Evolutionary conservation across 2,329 filamentous ascomycete genomes (phyloP).

Genomic region (Botrytis hyacinthi): DNA sequence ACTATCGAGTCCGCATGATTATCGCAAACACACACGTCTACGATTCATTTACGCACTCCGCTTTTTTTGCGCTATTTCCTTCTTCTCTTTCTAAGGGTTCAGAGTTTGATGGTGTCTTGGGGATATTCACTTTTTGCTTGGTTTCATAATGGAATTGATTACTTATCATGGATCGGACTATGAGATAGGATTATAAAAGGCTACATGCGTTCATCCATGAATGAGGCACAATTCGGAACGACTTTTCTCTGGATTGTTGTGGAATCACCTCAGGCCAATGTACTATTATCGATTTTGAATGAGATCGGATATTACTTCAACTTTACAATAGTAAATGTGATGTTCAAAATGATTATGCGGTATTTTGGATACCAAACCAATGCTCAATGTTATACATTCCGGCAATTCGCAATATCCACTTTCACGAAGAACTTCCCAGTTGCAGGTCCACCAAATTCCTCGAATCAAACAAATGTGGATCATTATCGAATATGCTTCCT

Average conservation of each 20-base stretch:
- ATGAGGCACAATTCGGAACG: background rate
- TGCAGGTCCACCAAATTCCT: background rate
- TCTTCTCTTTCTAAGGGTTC: slow-evolving; percentile 16
- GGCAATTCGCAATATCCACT: background rate
- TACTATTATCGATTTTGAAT: slow-evolving; percentile 18
- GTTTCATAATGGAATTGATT: slow-evolving; percentile 19
- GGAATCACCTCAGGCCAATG: slow-evolving; percentile 7
- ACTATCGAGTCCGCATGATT: slow-evolving; percentile 40
- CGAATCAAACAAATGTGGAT: background rate
- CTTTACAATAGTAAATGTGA: slow-evolving; percentile 9
- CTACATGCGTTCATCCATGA: background rate
- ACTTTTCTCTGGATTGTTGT: slow-evolving; percentile 4
- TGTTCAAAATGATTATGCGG: background rate
- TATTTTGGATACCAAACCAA: background rate
- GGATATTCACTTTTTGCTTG: slow-evolving; percentile 20
- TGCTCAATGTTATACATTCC: background rate
- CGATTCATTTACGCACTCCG: slow-evolving; percentile 7
- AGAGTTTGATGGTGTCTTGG: slow-evolving; percentile 20
- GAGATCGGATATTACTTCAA: slow-evolving; percentile 11
- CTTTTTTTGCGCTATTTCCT: slow-evolving; percentile 14
- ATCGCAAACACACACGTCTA: background rate
- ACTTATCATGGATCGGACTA: slow-evolving; percentile 17
- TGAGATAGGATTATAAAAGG: slow-evolving; percentile 13
- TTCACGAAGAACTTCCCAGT: background rate
- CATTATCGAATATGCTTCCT: background rate